These are phyloP conservation scores for Lophiostoma macrostomum DNA, from an alignment of 495 filamentous ascomycete genomes.

Conservation along the genomic window DNA sequence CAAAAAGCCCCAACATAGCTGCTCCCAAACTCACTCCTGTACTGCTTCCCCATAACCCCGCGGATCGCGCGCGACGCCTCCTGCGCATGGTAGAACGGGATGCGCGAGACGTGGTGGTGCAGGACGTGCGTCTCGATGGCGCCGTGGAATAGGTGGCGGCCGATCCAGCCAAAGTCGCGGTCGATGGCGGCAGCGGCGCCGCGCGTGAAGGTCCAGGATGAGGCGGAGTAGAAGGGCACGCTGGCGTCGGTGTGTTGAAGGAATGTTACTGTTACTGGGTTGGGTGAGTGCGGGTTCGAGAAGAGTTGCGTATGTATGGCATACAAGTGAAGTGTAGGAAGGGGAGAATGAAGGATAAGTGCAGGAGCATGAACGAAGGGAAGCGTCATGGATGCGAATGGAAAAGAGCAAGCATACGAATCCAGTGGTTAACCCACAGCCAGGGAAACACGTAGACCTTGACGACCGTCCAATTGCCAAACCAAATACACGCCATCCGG, in stretches of 20 bases:
- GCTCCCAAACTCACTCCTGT: neutral
- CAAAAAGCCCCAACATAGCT: neutral
- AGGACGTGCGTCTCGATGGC: conserved; percentile 5
- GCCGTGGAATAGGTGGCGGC: neutral
- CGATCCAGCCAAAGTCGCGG: conserved; percentile 4
- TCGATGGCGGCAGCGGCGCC: neutral
- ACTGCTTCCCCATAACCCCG: neutral
- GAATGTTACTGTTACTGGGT: conserved; percentile 7
- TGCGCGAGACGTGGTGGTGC: conserved; percentile 6
- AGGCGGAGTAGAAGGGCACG: neutral
- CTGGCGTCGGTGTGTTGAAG: conserved; percentile 1
- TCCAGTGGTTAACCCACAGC: conserved; percentile 2
- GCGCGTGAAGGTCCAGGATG: neutral
- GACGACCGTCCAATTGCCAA: neutral
- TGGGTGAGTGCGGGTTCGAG: no score
- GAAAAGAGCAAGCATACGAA: no score
- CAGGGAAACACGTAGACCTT: neutral
- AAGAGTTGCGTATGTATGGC: no score
- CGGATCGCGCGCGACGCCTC: neutral
- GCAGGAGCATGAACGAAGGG: no score
- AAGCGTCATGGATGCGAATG: no score
- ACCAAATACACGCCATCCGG: neutral
- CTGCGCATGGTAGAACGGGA: conserved; percentile 4
- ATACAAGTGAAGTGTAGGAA: no score
- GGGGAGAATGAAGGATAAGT: no score